Percentiles rank a stretch among this genome's conserved stretches.
These are phyloP conservation scores for Metschnikowia similis DNA, from an alignment of 805 yeast species.

Conservation along the genomic window DNA sequence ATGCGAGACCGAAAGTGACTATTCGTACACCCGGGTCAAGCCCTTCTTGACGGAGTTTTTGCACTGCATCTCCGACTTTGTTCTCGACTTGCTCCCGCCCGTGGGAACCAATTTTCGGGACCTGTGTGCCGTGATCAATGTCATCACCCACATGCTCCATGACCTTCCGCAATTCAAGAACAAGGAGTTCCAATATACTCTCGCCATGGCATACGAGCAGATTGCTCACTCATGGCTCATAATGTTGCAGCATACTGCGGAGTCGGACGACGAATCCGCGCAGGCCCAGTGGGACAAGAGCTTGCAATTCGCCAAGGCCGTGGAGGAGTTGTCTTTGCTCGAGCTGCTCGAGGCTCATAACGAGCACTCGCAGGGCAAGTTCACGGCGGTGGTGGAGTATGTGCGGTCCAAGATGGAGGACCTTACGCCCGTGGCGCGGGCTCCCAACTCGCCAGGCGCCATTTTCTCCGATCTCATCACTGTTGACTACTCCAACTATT, in stretches of 20 bases:
- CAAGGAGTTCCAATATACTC: constrained; percentile 50
- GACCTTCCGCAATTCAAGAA: constrained; percentile 64
- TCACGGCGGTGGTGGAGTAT: constrained; percentile 42
- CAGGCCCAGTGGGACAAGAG: constrained; percentile 14
- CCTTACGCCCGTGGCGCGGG: constrained; percentile 20
- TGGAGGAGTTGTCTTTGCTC: constrained; percentile 36
- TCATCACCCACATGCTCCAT: constrained; percentile 55
- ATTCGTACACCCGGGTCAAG: constrained; percentile 70
- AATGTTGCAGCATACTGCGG: constrained; percentile 29
- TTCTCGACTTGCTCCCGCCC: constrained; percentile 69
- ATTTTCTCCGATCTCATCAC: constrained; percentile 37
- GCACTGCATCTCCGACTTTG: constrained; percentile 67
- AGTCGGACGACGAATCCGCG: constrained; percentile 5
- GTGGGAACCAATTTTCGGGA: constrained; percentile 50
- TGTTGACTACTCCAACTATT: constrained; percentile 40
- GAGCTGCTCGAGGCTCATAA: constrained; percentile 44
- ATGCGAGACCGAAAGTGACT: constrained; percentile 69
- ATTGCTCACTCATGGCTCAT: constrained; percentile 58
- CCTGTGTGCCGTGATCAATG: constrained; percentile 60
- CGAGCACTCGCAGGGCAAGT: constrained; percentile 38
- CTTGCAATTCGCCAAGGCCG: constrained; percentile 24
- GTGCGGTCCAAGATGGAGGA: constrained; percentile 37
- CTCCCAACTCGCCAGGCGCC: constrained; percentile 6
- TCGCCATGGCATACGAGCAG: constrained; percentile 55
- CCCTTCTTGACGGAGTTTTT: constrained; percentile 65